Conservation (phyloP, 495 filamentous ascomycete genomes). For the Oidiodendron maius region DNA sequence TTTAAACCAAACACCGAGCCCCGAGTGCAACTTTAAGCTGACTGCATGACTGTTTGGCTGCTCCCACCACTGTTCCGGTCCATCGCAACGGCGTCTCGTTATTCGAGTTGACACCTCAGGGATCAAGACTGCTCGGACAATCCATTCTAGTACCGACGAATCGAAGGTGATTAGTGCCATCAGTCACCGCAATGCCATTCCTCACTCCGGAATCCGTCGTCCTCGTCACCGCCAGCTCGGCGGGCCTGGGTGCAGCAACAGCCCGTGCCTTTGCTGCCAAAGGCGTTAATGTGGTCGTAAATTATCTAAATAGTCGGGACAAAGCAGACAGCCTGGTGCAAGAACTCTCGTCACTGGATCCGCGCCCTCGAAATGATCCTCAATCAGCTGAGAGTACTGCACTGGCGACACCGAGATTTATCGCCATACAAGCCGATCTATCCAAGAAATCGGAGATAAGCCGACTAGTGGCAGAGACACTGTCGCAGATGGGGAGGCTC, state of each 20-base stretch:
- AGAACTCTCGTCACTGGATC: slow-evolving; percentile 31
- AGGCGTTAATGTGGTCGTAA: slow-evolving; percentile 43
- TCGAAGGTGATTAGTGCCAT: no score
- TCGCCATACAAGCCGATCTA: slow-evolving; percentile 43
- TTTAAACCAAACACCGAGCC: no score
- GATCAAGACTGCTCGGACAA: no score
- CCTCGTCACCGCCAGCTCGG: slow-evolving; percentile 49
- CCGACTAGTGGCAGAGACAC: slow-evolving; percentile 35
- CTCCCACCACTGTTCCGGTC: no score
- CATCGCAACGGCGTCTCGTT: no score
- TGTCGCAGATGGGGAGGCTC: slow-evolving; percentile 39
- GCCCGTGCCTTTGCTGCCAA: slow-evolving; percentile 41
- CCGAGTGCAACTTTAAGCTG: no score
- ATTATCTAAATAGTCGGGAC: slow-evolving; percentile 40
- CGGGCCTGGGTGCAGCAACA: slow-evolving; percentile 51
- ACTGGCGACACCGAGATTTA: slow-evolving; percentile 22
- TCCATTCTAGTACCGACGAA: no score
- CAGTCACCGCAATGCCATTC: no score
- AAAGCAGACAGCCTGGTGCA: slow-evolving; percentile 37
- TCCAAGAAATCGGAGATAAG: slow-evolving; percentile 34
- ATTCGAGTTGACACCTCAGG: no score
- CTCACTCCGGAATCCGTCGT: slow-evolving; percentile 30
- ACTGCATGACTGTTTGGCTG: no score
- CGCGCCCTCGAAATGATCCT: slow-evolving; percentile 1
- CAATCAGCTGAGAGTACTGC: background rate